Percentiles rank a stretch among this genome's conserved stretches.
Evolutionary conservation across 768 basidiomycete species (phyloP).

Genomic region (Multifurca ochricompacta): DNA sequence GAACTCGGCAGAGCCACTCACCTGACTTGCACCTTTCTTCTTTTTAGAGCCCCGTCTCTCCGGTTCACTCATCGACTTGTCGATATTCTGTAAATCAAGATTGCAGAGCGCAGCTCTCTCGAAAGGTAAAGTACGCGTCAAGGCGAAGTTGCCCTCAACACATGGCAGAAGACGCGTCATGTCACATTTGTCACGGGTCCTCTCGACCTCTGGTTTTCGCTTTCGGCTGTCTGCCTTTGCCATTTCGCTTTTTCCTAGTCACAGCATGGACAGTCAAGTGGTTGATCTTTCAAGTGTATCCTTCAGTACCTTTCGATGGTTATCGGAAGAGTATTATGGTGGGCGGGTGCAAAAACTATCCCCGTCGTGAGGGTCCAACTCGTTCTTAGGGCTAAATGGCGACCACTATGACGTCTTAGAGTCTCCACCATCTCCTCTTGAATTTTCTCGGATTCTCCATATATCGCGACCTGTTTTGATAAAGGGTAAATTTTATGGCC

Average conservation of each 20-base stretch:
- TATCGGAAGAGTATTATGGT: constrained; percentile 34
- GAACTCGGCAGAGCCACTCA: background rate
- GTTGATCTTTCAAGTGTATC: constrained; percentile 5
- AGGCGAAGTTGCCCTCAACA: no score
- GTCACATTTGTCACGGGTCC: background rate
- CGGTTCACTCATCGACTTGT: background rate
- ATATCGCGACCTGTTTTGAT: constrained; percentile 70
- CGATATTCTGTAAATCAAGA: background rate
- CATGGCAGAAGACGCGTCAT: constrained; percentile 1
- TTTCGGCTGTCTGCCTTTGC: no score
- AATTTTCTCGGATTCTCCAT: constrained; percentile 62
- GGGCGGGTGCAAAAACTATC: background rate
- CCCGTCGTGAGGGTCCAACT: background rate
- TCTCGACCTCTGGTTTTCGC: no score
- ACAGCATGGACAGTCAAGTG: background rate
- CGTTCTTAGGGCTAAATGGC: constrained; percentile 52
- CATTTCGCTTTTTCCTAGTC: background rate
- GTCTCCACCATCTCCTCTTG: constrained; percentile 52
- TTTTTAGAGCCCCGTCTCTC: constrained; percentile 1
- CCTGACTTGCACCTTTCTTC: background rate
- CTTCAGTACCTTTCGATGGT: constrained; percentile 26
- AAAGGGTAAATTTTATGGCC: constrained; percentile 38
- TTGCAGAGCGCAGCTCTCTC: background rate
- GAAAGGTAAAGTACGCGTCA: no score
- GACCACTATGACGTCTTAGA: constrained; percentile 41